Base-by-base conservation (phyloP, 2,329 filamentous ascomycete species). In the Ophiostoma piceae region DNA sequence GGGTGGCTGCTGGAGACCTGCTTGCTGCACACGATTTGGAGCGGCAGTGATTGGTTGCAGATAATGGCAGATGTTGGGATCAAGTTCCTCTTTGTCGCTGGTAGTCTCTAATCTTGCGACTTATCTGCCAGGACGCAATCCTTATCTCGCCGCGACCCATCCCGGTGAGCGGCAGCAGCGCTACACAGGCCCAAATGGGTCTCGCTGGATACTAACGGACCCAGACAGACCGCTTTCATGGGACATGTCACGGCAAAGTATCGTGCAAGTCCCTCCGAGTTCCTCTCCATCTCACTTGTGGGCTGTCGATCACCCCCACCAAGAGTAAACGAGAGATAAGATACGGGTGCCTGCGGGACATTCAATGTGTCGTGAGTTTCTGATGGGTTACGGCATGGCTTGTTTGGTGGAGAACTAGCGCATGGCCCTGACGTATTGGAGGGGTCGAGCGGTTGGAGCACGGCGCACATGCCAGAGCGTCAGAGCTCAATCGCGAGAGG, bases 121-220 rank as follows among this genome's bases (percentile, higher is more conserved):
- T 57, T 57, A 26, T 57, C 22, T 57, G n/a, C 47, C 51, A 47
- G 43, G 16, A n/a, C 16, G 19, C 43, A 16, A 47, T n/a, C 43
- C 43, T 47, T 57, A 26, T 22, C 51, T 26, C 51, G 12, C 32
- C 16, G 32, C 29, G 60, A 29, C 60, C 29, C 60, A 16, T 64
- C 60, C 60, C 29, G 60, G 60, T 37, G 32, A 64, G 35, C 62
- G 62, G 62, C 62, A 65, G 62, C 62, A 41, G 62, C 62, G 62
- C 62, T 65, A 65, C 32, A 12, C 9, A 22, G n/a, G 32, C 8
- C 4, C 3, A 35, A 35, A 35, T 35, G 35, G 35, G 35, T 35
- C 8, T 35, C 19, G 8, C 37, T 39, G 62, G 62, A 16, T 37
- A 9, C 19, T n/a, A 1, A 11, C n/a, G 60, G 29, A 37, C 35